Evolutionary conservation across 345 rosid species (phyloP).

Genomic region (Eucalyptus regnans): DNA sequence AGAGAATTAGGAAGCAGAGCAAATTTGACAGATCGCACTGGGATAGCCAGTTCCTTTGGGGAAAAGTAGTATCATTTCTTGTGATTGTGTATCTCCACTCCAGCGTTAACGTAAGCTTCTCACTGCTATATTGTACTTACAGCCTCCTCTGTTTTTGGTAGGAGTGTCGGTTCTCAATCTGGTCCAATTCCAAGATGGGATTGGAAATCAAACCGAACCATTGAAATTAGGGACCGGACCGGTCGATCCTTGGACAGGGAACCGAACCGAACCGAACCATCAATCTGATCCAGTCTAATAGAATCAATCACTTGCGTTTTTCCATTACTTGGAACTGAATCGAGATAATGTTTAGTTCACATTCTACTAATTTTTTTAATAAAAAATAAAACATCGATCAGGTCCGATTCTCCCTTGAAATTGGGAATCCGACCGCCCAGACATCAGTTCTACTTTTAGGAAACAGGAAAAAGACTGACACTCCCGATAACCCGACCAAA

Average conservation of each 20-base stretch:
- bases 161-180: fast-evolving
- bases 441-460: too few relatives aligned
- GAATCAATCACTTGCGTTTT: too few relatives aligned
- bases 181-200: too few relatives aligned
- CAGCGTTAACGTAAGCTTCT: background rate
- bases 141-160: background rate
- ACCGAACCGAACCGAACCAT: too few relatives aligned
- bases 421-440: fast-evolving
- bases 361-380: too few relatives aligned
- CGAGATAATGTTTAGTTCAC: too few relatives aligned
- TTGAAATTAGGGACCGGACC: fast-evolving
- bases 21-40: background rate
- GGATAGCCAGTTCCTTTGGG: background rate
- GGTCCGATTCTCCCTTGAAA: fast-evolving
- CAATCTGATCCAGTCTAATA: fast-evolving
- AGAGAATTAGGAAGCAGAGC: background rate
- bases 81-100: too few relatives aligned
- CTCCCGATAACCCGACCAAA: too few relatives aligned
- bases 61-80: background rate
- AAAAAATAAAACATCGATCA: too few relatives aligned
- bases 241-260: fast-evolving
- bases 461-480: fast-evolving
- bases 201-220: too few relatives aligned
- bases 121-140: background rate
- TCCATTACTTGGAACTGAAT: too few relatives aligned